These are phyloP conservation scores for Dalbergia cultrata DNA, from an alignment of 306 rosid species.

Conservation along the genomic window DNA sequence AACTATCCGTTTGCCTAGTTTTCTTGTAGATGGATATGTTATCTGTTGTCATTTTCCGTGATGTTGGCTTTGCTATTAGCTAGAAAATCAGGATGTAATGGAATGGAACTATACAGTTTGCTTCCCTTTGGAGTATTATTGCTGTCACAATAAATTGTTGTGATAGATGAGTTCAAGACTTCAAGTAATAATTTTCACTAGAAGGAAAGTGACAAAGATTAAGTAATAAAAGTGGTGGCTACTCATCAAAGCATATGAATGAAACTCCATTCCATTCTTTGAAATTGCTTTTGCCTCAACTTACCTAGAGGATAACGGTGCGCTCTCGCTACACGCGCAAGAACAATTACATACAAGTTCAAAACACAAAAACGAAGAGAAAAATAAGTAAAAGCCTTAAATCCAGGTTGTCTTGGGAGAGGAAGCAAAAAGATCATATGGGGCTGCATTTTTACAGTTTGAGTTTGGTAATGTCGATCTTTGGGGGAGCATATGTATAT, in stretches of 20 bases:
- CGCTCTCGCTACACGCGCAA: slow-evolving; percentile 22
- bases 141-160: neutral
- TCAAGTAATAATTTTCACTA: neutral
- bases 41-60: too few relatives aligned
- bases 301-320: neutral
- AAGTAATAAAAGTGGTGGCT: neutral
- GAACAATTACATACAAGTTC: slow-evolving; percentile 18
- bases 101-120: too few relatives aligned
- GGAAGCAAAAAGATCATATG: slow-evolving; percentile 8
- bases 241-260: neutral
- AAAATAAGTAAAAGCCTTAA: slow-evolving; percentile 45
- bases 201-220: neutral
- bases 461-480: slow-evolving; percentile 80
- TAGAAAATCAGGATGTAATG: too few relatives aligned
- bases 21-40: too few relatives aligned
- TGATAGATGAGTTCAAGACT: neutral
- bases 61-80: too few relatives aligned
- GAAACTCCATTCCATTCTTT: slow-evolving; percentile 1
- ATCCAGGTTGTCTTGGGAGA: slow-evolving; percentile 7
- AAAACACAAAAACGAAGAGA: neutral
- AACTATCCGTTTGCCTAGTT: too few relatives aligned
- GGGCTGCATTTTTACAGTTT: slow-evolving; percentile 61
- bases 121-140: too few relatives aligned
- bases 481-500: slow-evolving; percentile 69
- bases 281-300: slow-evolving; percentile 29